Conservation (phyloP, 768 basidiomycete genomes). For the Russula brevipes region DNA sequence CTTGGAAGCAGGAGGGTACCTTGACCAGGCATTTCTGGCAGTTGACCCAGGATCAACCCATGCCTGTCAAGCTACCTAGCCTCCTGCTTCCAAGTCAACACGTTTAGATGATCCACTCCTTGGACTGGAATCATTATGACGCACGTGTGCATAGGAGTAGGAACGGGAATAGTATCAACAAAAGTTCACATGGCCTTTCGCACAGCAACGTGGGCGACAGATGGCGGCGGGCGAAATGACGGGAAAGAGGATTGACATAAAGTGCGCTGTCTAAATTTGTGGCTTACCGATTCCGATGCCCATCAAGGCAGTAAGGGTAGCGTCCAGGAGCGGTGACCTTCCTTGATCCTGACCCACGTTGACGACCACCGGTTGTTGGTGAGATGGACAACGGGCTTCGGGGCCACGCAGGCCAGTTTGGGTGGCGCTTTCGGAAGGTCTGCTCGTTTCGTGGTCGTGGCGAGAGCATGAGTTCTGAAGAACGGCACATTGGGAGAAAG, state of each 20-base stretch:
- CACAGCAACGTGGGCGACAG: neutral
- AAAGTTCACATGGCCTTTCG: neutral
- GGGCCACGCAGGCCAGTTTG: neutral
- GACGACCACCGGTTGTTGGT: neutral
- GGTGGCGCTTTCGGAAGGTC: neutral
- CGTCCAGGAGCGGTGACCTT: conserved; percentile 23
- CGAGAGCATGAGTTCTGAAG: neutral
- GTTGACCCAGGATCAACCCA: neutral
- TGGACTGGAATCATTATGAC: neutral
- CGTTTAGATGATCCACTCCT: neutral
- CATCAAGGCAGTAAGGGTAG: conserved; percentile 21
- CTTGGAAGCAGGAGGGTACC: neutral
- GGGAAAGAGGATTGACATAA: neutral
- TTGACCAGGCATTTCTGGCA: neutral
- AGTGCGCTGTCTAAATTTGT: neutral
- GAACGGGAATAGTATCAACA: neutral
- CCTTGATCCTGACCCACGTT: neutral
- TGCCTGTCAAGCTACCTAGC: no score
- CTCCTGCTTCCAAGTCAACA: no score
- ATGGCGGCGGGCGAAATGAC: neutral
- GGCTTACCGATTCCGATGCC: conserved; percentile 27
- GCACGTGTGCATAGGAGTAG: neutral
- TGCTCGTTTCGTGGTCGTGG: neutral
- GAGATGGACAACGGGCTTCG: neutral
- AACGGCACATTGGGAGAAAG: neutral